Conservation (phyloP, 805 yeast genomes). For the Suhomyces sp. region DNA sequence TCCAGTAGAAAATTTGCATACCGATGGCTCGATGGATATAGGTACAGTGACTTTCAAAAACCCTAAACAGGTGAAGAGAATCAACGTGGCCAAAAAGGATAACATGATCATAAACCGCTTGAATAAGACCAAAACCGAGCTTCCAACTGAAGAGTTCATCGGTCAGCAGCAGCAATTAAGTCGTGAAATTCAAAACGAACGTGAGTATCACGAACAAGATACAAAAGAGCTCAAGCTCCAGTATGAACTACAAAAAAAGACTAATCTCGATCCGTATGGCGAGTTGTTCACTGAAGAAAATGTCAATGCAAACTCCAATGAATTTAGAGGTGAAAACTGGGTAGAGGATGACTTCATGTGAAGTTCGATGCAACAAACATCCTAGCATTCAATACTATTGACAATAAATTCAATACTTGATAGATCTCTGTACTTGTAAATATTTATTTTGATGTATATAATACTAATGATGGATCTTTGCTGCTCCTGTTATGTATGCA, state of each 20-base stretch:
- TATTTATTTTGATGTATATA: background rate
- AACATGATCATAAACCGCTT: conserved; percentile 60
- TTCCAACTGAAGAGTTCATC: conserved; percentile 44
- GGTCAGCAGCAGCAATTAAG: conserved; percentile 27
- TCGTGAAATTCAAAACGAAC: conserved; percentile 33
- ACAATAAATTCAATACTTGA: background rate
- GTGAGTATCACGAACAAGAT: conserved; percentile 38
- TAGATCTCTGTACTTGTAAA: background rate
- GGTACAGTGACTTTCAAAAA: conserved; percentile 78
- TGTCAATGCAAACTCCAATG: conserved; percentile 43
- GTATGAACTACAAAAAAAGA: conserved; percentile 38
- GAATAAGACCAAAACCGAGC: conserved; percentile 62
- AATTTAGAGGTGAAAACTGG: conserved; percentile 49
- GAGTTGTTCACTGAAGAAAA: conserved; percentile 49
- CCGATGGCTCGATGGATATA: conserved; percentile 67
- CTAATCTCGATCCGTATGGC: conserved; percentile 33
- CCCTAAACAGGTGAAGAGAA: conserved; percentile 49
- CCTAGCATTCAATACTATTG: background rate
- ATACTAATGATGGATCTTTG: background rate
- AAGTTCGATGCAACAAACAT: background rate
- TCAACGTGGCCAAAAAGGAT: conserved; percentile 54
- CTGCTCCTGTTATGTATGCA: background rate
- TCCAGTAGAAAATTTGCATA: conserved; percentile 67
- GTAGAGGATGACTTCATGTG: conserved; percentile 56
- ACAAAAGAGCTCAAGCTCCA: conserved; percentile 32